A percentile compares a stretch with the other conserved stretches of the same genome.
phyloP scores from a whole-genome alignment of 306 rosid genomes.

The Rosa chinensis region DNA sequence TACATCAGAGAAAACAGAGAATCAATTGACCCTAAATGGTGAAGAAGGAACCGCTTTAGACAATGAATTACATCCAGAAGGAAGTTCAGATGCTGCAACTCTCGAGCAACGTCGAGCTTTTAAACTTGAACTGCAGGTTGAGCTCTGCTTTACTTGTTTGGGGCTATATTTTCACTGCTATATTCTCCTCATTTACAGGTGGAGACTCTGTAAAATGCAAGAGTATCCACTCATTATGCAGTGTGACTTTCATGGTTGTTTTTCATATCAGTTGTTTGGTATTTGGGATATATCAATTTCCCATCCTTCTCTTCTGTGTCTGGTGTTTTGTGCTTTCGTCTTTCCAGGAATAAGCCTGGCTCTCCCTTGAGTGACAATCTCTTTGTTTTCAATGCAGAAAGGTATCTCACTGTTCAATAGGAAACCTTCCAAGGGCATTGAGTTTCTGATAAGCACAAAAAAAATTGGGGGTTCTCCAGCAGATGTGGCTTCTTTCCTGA shows the following conservation, averaged over 20 bases:
- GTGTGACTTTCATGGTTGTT: constrained; percentile 7
- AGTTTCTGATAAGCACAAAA: constrained; percentile 73
- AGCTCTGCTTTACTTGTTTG: constrained; percentile 28
- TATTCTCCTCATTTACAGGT: neutral
- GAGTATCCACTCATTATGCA: constrained; percentile 3
- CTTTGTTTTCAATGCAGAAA: constrained; percentile 77
- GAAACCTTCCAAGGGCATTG: constrained; percentile 96
- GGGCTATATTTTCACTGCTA: constrained; percentile 14
- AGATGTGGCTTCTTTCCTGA: constrained; percentile 87
- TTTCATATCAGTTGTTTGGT: neutral
- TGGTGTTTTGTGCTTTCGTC: constrained; percentile 1
- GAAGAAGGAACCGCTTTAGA: constrained; percentile 84
- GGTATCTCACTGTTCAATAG: constrained; percentile 89
- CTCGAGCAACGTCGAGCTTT: constrained; percentile 94
- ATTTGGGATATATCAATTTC: constrained; percentile 3
- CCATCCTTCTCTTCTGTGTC: constrained; percentile 15
- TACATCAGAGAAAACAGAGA: constrained; percentile 59
- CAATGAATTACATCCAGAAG: constrained; percentile 72
- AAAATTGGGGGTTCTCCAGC: constrained; percentile 82
- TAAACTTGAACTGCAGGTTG: constrained; percentile 95
- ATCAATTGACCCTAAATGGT: constrained; percentile 46
- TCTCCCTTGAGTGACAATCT: constrained; percentile 38
- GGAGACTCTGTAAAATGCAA: constrained; percentile 18
- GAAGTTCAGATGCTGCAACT: constrained; percentile 76
- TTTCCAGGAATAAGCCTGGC: constrained; percentile 29